Evolutionary conservation across 306 rosid genomes (phyloP), one percentile per base, ranked within the genome.

Genomic region (Quercus engelmannii): DNA sequence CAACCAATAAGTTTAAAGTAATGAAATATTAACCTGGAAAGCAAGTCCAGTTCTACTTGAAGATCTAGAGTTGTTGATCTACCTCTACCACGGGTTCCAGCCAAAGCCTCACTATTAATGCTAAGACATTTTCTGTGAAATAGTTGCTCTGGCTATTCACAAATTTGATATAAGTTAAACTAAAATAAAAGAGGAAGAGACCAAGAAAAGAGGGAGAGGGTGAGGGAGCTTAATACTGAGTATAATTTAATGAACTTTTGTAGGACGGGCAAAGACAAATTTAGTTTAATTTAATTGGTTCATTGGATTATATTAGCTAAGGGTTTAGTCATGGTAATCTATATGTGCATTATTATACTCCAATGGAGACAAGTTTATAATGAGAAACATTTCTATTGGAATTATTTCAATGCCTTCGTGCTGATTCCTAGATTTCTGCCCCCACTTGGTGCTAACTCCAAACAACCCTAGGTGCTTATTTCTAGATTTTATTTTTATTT

Each of bases 61-160:
- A 77, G 89, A 80, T 95, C 99, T 26, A 86, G 85, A 69, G 89
- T 72, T 72, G 80, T 74, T 18, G 96, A 85, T 70, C 43, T 76
- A 80, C 99, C 97, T 88, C 98, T 90, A 54, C 93, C 98, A 64
- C 99, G 97, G 77, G 99, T 95, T 86, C 91, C 99, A 81, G 99
- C 99, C 86, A 93, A 84, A 75, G 98, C 99, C 74, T 95, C 98
- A 43, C 99, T 93, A 65, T 85, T 89, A 58, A 95, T 88, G 82
- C 74, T 79, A 77, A 91, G 97, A 69, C 85, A 75, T 88, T 91
- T 93, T 93, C 99, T 91, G 85, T 87, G 98, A 90, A 95, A 95
- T 83, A 95, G 93, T 86, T 87, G 96, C 94, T 95, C 99, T 82
- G 99, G 99, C 99, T 95, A 86, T 91, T 88, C 78, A 83, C 86